Evolutionary conservation across 768 basidiomycete genomes (phyloP).

Genomic region (Lactifluus rugatus): DNA sequence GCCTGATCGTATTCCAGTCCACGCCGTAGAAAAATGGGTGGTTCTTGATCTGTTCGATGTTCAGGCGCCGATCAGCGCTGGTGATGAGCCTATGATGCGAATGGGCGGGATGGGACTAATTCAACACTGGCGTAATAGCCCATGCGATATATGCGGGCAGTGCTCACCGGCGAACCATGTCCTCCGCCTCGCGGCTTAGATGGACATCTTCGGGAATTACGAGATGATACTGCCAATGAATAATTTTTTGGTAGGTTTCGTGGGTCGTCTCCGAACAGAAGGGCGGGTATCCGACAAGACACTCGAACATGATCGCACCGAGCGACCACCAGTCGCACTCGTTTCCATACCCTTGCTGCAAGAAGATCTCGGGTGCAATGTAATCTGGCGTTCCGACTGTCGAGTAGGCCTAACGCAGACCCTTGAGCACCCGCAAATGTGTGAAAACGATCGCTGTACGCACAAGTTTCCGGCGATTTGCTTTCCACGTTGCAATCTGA

Average conservation of each 20-base stretch:
- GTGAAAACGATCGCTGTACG: conserved; percentile 20
- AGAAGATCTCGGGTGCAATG: conserved; percentile 95
- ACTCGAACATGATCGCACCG: conserved; percentile 98
- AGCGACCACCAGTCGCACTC: conserved; percentile 99
- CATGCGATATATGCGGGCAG: not conserved
- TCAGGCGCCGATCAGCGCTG: conserved; percentile 67
- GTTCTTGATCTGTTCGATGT: conserved; percentile 77
- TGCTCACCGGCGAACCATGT: conserved; percentile 69
- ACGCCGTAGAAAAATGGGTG: conserved; percentile 96
- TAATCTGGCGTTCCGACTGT: conserved; percentile 97
- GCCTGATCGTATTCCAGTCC: conserved; percentile 80
- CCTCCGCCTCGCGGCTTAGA: conserved; percentile 83
- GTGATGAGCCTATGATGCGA: conserved; percentile 57
- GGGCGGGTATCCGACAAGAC: conserved; percentile 91
- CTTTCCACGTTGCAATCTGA: conserved; percentile 97
- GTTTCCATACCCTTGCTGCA: conserved; percentile 94
- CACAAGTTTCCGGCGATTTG: conserved; percentile 90
- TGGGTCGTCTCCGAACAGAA: conserved; percentile 96
- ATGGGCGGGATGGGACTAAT: not conserved
- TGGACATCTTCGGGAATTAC: conserved; percentile 92
- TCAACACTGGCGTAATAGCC: not conserved
- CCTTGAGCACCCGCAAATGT: not conserved
- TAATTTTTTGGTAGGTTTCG: conserved; percentile 96
- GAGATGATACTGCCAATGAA: conserved; percentile 85
- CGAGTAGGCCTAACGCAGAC: conserved; percentile 68